Evolutionary conservation across 768 basidiomycete species (phyloP).

Genomic region (Lentinula guzmanii): DNA sequence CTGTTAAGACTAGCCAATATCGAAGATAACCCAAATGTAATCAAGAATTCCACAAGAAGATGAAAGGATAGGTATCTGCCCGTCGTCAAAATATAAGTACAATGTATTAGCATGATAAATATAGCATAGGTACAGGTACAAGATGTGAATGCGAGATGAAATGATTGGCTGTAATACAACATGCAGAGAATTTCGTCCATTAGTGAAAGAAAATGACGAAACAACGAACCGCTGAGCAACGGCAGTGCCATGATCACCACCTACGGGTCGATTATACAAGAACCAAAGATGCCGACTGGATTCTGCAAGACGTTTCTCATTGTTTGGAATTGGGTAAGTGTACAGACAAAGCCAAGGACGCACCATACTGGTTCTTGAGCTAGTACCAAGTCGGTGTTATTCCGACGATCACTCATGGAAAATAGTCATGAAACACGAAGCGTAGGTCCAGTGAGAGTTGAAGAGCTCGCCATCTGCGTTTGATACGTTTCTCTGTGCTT

Average conservation of each 20-base stretch:
- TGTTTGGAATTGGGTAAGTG: not conserved
- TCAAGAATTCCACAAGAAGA: not conserved
- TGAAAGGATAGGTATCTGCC: not conserved
- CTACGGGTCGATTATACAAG: not conserved
- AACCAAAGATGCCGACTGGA: not conserved
- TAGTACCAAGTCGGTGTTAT: not conserved
- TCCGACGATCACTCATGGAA: not conserved
- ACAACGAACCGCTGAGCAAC: not conserved
- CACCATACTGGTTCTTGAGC: not conserved
- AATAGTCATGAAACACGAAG: not conserved
- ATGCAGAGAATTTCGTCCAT: not conserved
- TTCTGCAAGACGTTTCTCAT: not conserved
- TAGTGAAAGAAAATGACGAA: not conserved
- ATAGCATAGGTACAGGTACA: not conserved
- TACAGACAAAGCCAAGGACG: not conserved
- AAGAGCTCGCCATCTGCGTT: not conserved
- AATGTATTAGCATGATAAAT: not conserved
- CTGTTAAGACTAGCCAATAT: no score
- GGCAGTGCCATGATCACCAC: conserved; percentile 1
- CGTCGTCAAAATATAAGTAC: not conserved
- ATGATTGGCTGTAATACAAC: not conserved
- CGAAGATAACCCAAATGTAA: not conserved
- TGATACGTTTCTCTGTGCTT: not conserved
- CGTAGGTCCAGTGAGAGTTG: not conserved
- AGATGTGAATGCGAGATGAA: not conserved